A percentile compares a stretch with the other conserved stretches of the same genome.
Conservation (phyloP, 2,329 filamentous ascomycete genomes). For the Macroventuria anomochaeta region DNA sequence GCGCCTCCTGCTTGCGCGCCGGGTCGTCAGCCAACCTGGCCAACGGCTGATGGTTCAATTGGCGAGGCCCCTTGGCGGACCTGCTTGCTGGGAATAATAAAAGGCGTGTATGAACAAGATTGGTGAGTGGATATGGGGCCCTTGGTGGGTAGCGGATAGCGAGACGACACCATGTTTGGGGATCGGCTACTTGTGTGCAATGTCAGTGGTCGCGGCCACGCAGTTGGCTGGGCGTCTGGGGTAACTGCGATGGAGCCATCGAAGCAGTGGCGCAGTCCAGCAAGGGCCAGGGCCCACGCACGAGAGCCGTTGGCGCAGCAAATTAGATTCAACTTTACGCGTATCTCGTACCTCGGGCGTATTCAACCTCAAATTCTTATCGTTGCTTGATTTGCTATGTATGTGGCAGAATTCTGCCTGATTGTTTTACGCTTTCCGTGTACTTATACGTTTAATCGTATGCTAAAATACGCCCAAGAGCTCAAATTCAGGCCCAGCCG, state of each 20-base stretch:
- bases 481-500: neutral
- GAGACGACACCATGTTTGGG: constrained; percentile 7
- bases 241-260: constrained; percentile 8
- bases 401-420: neutral
- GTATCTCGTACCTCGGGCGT: constrained; percentile 5
- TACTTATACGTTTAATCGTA: neutral
- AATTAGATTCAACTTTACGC: neutral
- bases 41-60: constrained; percentile 4
- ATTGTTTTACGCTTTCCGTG: neutral
- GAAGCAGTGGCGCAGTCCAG: constrained; percentile 7
- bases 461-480: neutral
- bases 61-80: constrained; percentile 9
- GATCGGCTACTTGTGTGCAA: constrained; percentile 6
- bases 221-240: neutral
- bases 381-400: neutral
- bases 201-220: neutral
- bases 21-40: constrained; percentile 16
- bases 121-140: neutral
- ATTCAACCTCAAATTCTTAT: neutral
- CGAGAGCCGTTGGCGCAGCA: constrained; percentile 5
- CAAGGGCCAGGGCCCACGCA: neutral
- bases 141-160: neutral
- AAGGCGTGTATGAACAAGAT: neutral
- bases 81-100: constrained; percentile 9
- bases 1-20: constrained; percentile 10